Conservation (phyloP, 176 grass and related monocot species). For the Puya raimondii region DNA sequence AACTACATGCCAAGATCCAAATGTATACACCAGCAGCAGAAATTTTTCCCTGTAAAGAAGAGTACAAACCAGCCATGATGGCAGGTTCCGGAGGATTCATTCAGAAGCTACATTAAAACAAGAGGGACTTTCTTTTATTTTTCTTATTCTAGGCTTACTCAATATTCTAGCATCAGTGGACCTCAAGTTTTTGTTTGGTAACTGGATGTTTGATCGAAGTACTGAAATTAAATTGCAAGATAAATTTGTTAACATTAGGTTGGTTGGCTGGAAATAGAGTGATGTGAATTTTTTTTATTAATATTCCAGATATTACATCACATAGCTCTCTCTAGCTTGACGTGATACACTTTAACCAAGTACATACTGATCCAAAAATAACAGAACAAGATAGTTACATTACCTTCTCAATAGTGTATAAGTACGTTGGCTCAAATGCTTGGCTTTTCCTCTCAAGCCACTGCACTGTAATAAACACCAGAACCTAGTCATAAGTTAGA, state of each 20-base stretch:
- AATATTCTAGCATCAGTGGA: not conserved
- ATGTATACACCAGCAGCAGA: not conserved
- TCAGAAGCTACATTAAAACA: not conserved
- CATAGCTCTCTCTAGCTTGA: not conserved
- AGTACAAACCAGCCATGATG: not conserved
- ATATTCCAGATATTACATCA: no score
- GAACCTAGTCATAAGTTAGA: constrained; percentile 24
- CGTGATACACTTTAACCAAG: not conserved
- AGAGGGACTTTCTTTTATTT: not conserved
- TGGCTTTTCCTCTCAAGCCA: constrained; percentile 96
- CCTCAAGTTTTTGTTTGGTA: not conserved
- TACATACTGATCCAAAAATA: not conserved
- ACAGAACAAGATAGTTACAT: not conserved
- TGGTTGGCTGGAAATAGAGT: not conserved
- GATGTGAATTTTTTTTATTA: no score
- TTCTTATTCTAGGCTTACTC: not conserved
- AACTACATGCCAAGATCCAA: not conserved
- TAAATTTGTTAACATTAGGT: not conserved
- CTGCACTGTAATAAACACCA: constrained; percentile 62
- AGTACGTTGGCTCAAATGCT: constrained; percentile 87
- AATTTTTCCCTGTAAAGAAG: not conserved
- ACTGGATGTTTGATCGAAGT: not conserved
- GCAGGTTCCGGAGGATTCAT: not conserved
- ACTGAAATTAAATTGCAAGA: not conserved
- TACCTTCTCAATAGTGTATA: constrained; percentile 96